Evolutionary conservation across 768 basidiomycete genomes (phyloP), one percentile per base, ranked within the genome.

Genomic region (Leccinum subgranulosum): DNA sequence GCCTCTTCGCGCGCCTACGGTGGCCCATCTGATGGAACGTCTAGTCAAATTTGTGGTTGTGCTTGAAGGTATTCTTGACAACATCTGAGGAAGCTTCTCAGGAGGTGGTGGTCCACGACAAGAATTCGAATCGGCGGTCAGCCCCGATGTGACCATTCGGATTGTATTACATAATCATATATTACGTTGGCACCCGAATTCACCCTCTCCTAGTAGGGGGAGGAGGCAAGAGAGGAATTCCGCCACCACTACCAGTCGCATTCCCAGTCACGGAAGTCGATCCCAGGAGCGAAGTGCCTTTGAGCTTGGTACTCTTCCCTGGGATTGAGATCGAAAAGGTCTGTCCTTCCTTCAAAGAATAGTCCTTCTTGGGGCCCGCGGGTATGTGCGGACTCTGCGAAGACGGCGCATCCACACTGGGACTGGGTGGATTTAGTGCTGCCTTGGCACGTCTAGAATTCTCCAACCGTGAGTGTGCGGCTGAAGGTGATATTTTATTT

Each of bases 271-370:
- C 69, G 10, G 69, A 59, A 21, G 41, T 6, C 19, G 76, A 74
- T 49, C 73, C 76, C 19, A 84, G 63, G 34, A 83, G 64, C 60
- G 73, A 68, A 19, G 69, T 61, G 33, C 72, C 63, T 43, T 67
- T 73, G 6, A 72, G 60, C 17, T 73, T 58, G 69, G 80, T 81
- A 55, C 72, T 75, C 53, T 87, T 84, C n/a, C 94, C 93, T 7
- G 94, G 95, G 58, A 97, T 92, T 33, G 84, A 77, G 62, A 98
- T 96, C 5, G 88, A 87, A 72, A 98, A 95, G 0, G 94, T 97
- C 70, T 98, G 92, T 9, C 94, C 94, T 64, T 94, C 92, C 71
- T 96, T 97, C 64, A 98, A 75, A 39, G 89, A 90, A 73, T 94
- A 97, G 64, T 98, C 94, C 72, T 92, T 92, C 78, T 93, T 94